These are phyloP conservation scores for Colletotrichum phormii DNA, from an alignment of 2,329 filamentous ascomycete species.

Conservation along the genomic window DNA sequence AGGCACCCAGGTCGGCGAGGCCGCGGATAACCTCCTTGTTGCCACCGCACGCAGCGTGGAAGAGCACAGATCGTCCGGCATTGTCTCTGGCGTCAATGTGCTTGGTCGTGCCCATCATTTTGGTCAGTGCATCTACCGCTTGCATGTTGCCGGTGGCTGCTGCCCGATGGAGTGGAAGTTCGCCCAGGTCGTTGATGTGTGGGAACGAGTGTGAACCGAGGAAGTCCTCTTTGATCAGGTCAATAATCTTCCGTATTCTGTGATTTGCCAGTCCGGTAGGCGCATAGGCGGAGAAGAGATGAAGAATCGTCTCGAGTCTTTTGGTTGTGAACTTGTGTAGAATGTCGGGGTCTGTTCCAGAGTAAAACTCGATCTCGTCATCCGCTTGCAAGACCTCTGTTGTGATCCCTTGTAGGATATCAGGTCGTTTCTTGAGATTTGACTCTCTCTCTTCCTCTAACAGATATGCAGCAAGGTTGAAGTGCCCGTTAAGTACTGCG, in stretches of 20 bases:
- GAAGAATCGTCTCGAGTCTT: background rate
- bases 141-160: background rate
- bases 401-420: background rate
- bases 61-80: conserved; percentile 1
- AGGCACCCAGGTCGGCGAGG: background rate
- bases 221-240: background rate
- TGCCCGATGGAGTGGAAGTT: conserved; percentile 12
- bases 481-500: background rate
- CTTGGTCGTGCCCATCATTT: background rate
- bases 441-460: conserved; percentile 1
- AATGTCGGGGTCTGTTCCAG: background rate
- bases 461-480: conserved; percentile 1
- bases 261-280: background rate
- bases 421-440: background rate
- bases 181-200: conserved; percentile 7
- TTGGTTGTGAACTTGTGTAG: conserved; percentile 5
- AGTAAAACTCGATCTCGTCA: background rate
- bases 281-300: background rate
- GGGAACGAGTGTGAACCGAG: background rate
- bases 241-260: background rate
- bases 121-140: background rate
- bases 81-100: background rate
- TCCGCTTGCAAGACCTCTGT: background rate
- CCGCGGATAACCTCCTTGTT: background rate
- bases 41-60: conserved; percentile 22